Evolutionary conservation across 1,284 basidiomycete genomes (phyloP), one percentile per base, ranked within the genome.

Genomic region (Irpex sp.): DNA sequence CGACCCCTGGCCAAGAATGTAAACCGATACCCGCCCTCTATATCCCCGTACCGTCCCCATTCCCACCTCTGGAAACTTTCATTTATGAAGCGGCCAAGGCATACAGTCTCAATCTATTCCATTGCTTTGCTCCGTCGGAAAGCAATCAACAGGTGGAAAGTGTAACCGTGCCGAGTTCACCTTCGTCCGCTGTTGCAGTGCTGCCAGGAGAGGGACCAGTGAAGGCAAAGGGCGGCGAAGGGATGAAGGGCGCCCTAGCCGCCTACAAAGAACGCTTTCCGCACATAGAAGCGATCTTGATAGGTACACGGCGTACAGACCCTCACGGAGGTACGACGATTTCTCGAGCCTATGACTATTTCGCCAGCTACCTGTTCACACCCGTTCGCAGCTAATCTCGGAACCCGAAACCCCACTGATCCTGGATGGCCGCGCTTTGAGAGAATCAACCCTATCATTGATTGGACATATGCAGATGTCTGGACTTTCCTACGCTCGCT

Each of bases 381-480:
- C 53, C 36, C 15, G 13, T 43, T 49, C 39, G 39, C 65, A 92
- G 90, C 84, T 6, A 87, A 79, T 36, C 83, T 97, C 53, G 82
- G 86, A 0, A 83, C 86, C 66, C 83, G 88, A 56, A 90, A 90
- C 67, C 89, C 85, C 68, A 97, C 94, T 5, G 95, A 98, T 75
- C 77, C 84, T 0, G 90, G 84, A 59, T 99, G 97, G 97, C 96
- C 97, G 4, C 73, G 77, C 3, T 94, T 97, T 64, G 90, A 96
- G 71, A 87, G 97, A 19, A 87, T 99, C 33, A 97, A 99, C 73
- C 97, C 97, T 0, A 93, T 99, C 69, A 91, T 99, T 58, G 90
- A 98, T 72, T 99, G 97, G 97, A 81, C 86, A 0, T 99, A 99
- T 75, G 72, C 77, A 1, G 88, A 97, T 65, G 86, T 99, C 1